Conservation (phyloP, 2,329 filamentous ascomycete genomes). For the Aspergillus ustus region DNA sequence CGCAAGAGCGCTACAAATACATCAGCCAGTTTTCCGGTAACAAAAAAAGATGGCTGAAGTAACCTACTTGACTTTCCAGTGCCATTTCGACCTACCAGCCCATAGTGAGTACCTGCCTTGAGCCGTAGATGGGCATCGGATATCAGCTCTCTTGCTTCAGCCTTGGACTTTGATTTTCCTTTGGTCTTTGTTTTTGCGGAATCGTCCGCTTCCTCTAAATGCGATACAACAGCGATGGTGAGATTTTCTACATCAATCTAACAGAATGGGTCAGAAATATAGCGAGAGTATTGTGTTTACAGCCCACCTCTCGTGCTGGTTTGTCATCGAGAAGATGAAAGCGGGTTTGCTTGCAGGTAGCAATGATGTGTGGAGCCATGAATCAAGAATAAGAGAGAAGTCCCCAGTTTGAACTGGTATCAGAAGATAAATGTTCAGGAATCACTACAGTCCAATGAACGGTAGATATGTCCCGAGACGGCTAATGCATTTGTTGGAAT, state of each 20-base stretch:
- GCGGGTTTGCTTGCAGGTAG: constrained; percentile 69
- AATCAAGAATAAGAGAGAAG: not conserved
- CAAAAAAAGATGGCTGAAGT: not conserved
- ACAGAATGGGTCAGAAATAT: not conserved
- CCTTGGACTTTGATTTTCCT: constrained; percentile 57
- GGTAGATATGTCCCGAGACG: not conserved
- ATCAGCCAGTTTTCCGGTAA: constrained; percentile 8
- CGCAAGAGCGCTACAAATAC: constrained; percentile 64
- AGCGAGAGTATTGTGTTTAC: not conserved
- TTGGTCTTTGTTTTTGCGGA: constrained; percentile 35
- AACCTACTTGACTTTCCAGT: constrained; percentile 76
- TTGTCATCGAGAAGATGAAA: constrained; percentile 64
- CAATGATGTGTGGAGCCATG: constrained; percentile 52
- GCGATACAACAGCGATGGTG: constrained; percentile 64
- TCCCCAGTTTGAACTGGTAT: not conserved
- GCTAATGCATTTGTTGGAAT: not conserved
- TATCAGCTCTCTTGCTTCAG: constrained; percentile 65
- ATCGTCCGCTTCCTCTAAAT: constrained; percentile 25
- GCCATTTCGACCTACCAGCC: constrained; percentile 78
- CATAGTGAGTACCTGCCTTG: constrained; percentile 75
- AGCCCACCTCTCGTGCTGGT: constrained; percentile 57
- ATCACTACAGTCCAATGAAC: not conserved
- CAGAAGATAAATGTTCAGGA: not conserved
- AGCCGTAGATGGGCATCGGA: constrained; percentile 71
- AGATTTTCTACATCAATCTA: constrained; percentile 74